These are phyloP conservation scores for Phtheirospermum japonicum DNA, from an alignment of 257 asterid species.

Conservation along the genomic window DNA sequence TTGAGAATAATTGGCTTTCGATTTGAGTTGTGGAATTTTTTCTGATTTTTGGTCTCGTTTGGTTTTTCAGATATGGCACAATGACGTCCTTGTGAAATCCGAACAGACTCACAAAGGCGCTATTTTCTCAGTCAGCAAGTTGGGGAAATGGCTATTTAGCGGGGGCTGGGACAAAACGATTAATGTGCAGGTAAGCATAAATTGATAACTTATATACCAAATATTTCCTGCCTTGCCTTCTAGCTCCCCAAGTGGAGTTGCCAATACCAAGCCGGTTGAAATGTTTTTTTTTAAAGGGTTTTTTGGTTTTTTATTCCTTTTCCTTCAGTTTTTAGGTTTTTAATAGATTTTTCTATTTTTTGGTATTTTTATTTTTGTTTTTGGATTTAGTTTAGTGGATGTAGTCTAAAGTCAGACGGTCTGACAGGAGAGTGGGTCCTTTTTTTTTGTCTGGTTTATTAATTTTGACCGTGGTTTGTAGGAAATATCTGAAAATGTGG, in stretches of 20 bases:
- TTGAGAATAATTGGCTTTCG: neutral
- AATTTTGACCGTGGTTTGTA: slow-evolving; percentile 31
- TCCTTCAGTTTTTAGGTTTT: too few species aligned
- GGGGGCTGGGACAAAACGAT: slow-evolving; percentile 88
- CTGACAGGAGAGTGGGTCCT: too few species aligned
- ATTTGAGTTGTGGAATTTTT: neutral
- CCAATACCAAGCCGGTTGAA: too few species aligned
- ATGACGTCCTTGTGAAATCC: slow-evolving; percentile 54
- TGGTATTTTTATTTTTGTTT: too few species aligned
- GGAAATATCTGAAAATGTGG: slow-evolving; percentile 53
- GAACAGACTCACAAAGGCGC: slow-evolving; percentile 57
- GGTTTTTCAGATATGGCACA: slow-evolving; percentile 60
- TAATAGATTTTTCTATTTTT: too few species aligned
- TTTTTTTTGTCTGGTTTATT: neutral
- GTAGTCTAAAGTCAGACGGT: too few species aligned
- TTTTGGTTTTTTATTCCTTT: too few species aligned
- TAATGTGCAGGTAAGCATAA: slow-evolving; percentile 49
- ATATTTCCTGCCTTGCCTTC: too few species aligned
- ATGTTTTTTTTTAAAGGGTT: too few species aligned
- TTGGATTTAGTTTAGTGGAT: too few species aligned
- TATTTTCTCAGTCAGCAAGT: slow-evolving; percentile 55
- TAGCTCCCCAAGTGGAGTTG: too few species aligned
- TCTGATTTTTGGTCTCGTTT: slow-evolving; percentile 8
- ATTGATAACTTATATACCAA: neutral
- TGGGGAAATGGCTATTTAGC: slow-evolving; percentile 63